These are phyloP conservation scores for Trametes versicolor DNA, from an alignment of 1,284 basidiomycete species.

Conservation along the genomic window DNA sequence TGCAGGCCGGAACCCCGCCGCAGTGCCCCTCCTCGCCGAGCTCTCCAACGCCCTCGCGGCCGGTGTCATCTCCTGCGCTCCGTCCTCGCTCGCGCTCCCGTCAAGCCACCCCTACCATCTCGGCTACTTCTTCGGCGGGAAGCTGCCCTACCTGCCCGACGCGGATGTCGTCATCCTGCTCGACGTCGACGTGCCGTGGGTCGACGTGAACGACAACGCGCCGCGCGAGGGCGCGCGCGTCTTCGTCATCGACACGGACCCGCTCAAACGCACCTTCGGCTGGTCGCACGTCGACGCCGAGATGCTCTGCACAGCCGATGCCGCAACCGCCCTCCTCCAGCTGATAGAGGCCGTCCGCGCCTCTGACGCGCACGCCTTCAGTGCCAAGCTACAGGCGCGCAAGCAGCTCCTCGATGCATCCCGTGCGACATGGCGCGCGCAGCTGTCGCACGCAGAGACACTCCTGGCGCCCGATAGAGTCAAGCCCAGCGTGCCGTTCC, in stretches of 20 bases:
- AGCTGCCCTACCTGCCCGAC: slow-evolving; percentile 55
- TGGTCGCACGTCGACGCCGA: slow-evolving; percentile 67
- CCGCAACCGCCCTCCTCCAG: slow-evolving; percentile 60
- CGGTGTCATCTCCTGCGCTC: slow-evolving; percentile 62
- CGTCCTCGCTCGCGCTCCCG: slow-evolving; percentile 62
- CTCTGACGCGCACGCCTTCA: slow-evolving; percentile 10
- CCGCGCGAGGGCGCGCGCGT: slow-evolving; percentile 57
- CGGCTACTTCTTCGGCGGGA: slow-evolving; percentile 57
- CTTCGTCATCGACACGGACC: slow-evolving; percentile 72
- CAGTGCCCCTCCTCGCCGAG: slow-evolving; percentile 55
- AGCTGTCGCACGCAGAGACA: slow-evolving; percentile 41
- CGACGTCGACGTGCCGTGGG: slow-evolving; percentile 74
- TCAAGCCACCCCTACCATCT: slow-evolving; percentile 63
- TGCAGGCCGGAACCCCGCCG: slow-evolving; percentile 61
- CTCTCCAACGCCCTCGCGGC: slow-evolving; percentile 62
- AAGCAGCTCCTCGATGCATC: slow-evolving; percentile 17
- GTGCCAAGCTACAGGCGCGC: slow-evolving; percentile 26
- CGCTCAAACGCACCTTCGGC: slow-evolving; percentile 62
- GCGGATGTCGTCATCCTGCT: slow-evolving; percentile 73
- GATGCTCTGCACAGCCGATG: slow-evolving; percentile 65
- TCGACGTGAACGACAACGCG: slow-evolving; percentile 54
- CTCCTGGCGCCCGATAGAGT: slow-evolving; percentile 34
- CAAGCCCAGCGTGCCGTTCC: slow-evolving; percentile 45
- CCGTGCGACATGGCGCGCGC: slow-evolving; percentile 40
- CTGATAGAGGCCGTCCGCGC: slow-evolving; percentile 44